These are phyloP conservation scores for Mycena citricolor DNA, from an alignment of 1,284 basidiomycete genomes.

Conservation along the genomic window DNA sequence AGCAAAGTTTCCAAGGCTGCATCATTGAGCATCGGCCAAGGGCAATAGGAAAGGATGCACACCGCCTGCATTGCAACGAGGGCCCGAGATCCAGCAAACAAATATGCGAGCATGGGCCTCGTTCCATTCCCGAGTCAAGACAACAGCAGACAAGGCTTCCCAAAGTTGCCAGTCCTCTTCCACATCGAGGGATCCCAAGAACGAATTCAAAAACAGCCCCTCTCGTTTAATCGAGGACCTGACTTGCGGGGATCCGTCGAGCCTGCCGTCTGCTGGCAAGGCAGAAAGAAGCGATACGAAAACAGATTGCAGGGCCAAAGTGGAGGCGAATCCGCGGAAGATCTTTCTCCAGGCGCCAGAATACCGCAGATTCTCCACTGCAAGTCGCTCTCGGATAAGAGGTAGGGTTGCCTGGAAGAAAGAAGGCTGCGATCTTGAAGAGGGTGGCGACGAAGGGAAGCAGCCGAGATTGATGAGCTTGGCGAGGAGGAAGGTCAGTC, in stretches of 20 bases:
- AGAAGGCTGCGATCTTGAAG: constrained; percentile 56
- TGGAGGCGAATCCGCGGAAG: constrained; percentile 50
- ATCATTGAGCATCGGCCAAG: constrained; percentile 12
- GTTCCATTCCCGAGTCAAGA: constrained; percentile 57
- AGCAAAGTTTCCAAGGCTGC: constrained; percentile 52
- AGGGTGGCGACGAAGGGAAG: constrained; percentile 52
- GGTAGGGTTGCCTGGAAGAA: constrained; percentile 58
- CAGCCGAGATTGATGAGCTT: constrained; percentile 67
- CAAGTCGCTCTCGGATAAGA: constrained; percentile 46
- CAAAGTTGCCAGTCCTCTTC: constrained; percentile 51
- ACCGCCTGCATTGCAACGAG: constrained; percentile 41
- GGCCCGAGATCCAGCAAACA: constrained; percentile 60
- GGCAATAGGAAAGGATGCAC: constrained; percentile 1
- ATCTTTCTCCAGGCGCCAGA: constrained; percentile 50
- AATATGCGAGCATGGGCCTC: constrained; percentile 60
- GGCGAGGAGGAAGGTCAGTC: constrained; percentile 54
- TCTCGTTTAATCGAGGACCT: constrained; percentile 52
- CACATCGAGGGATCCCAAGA: constrained; percentile 50
- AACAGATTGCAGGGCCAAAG: constrained; percentile 53
- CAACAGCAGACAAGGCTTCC: constrained; percentile 49
- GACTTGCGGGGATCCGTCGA: constrained; percentile 33
- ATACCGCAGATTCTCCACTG: constrained; percentile 38
- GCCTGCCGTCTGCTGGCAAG: constrained; percentile 34
- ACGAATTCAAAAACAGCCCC: constrained; percentile 42
- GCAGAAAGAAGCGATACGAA: constrained; percentile 55